Evolutionary conservation across 2,329 filamentous ascomycete species (phyloP).

Genomic region (Fusarium coicis): DNA sequence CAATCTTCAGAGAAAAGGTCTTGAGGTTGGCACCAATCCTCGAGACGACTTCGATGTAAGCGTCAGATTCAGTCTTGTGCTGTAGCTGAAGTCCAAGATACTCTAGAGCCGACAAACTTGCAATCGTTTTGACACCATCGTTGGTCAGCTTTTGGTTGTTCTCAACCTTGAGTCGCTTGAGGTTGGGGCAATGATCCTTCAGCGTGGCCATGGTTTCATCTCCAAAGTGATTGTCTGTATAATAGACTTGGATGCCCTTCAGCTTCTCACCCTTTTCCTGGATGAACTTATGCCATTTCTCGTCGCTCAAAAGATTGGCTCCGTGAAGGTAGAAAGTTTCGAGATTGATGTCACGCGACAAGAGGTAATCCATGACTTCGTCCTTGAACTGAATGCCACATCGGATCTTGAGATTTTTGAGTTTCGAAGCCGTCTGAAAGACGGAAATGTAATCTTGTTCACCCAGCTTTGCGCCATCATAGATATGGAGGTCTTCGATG

Average conservation of each 20-base stretch:
- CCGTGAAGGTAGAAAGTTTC: slow-evolving; percentile 82
- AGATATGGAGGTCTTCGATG: slow-evolving; percentile 63
- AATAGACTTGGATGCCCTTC: slow-evolving; percentile 79
- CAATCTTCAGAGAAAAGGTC: slow-evolving; percentile 81
- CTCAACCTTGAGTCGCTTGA: slow-evolving; percentile 81
- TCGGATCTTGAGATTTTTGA: slow-evolving; percentile 78
- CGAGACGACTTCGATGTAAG: slow-evolving; percentile 70
- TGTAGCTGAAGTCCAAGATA: slow-evolving; percentile 80
- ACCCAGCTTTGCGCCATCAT: slow-evolving; percentile 72
- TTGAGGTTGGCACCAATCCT: slow-evolving; percentile 73
- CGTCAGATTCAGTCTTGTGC: slow-evolving; percentile 63
- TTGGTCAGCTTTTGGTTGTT: slow-evolving; percentile 81
- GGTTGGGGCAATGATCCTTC: slow-evolving; percentile 70
- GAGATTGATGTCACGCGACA: slow-evolving; percentile 76
- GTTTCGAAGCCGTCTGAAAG: slow-evolving; percentile 76
- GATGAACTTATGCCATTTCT: slow-evolving; percentile 79
- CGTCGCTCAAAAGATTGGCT: slow-evolving; percentile 82
- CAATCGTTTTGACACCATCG: slow-evolving; percentile 72
- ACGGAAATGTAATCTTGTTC: slow-evolving; percentile 83
- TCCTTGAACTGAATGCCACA: slow-evolving; percentile 96
- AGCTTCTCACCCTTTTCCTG: slow-evolving; percentile 72
- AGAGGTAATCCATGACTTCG: slow-evolving; percentile 81
- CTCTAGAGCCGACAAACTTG: slow-evolving; percentile 70
- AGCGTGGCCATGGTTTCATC: slow-evolving; percentile 75
- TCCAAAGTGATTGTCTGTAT: slow-evolving; percentile 83